Evolutionary conservation across 1,284 basidiomycete genomes (phyloP).

Genomic region (Trametes pubescens): DNA sequence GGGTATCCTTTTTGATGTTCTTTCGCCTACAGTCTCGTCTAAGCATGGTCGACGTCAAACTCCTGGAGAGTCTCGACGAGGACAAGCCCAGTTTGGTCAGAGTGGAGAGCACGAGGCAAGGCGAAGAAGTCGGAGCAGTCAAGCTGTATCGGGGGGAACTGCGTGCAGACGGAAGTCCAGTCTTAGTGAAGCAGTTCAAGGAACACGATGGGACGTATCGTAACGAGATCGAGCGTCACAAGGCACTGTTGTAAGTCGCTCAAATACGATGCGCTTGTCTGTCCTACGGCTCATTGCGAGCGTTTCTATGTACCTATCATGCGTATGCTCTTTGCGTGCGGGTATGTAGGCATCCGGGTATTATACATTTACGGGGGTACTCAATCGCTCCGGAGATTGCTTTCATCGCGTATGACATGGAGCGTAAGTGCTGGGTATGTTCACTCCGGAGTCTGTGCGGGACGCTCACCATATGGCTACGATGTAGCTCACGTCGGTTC

Average conservation of each 20-base stretch:
- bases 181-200: conserved; percentile 14
- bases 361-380: conserved; percentile 5
- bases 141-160: conserved; percentile 4
- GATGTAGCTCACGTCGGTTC: conserved; percentile 14
- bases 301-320: background rate
- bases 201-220: background rate
- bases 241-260: conserved; percentile 9
- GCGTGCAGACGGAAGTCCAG: background rate
- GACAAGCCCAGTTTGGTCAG: background rate
- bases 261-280: background rate
- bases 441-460: background rate
- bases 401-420: conserved; percentile 7
- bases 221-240: conserved; percentile 8
- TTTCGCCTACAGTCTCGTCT: background rate
- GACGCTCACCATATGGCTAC: background rate
- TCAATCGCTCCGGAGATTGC: background rate
- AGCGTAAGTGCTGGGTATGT: background rate
- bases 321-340: background rate
- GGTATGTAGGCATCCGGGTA: conserved; percentile 14
- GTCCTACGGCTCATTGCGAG: background rate
- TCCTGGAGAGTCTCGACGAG: background rate
- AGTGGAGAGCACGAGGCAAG: background rate
- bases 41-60: background rate
- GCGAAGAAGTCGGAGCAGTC: background rate
- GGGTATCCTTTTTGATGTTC: background rate